A percentile compares a stretch with the other conserved stretches of the same genome.
These are phyloP conservation scores for Gossypium trilobum DNA, from an alignment of 441 rosid genomes.

Conservation along the genomic window DNA sequence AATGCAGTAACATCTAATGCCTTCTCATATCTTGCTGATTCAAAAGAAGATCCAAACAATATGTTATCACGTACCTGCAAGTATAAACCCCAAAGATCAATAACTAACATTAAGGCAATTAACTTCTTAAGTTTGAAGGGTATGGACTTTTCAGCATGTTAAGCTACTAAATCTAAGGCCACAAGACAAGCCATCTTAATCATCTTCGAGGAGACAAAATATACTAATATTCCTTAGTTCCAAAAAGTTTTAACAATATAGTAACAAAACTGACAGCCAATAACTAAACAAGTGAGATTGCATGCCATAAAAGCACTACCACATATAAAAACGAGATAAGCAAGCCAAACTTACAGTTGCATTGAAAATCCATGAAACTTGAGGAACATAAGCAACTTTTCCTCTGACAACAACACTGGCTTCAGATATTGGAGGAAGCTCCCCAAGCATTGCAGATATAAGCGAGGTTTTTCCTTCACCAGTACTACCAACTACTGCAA, in stretches of 20 bases:
- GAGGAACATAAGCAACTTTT: constrained; percentile 87
- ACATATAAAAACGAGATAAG: constrained; percentile 10
- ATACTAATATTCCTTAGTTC: neutral
- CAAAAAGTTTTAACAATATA: neutral
- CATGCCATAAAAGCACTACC: neutral
- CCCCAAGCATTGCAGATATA: constrained; percentile 91
- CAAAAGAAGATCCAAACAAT: constrained; percentile 67
- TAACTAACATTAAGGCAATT: constrained; percentile 1
- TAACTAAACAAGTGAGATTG: constrained; percentile 2
- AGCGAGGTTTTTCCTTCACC: constrained; percentile 99
- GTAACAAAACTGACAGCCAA: neutral
- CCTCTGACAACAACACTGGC: constrained; percentile 64
- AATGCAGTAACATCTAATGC: constrained; percentile 77
- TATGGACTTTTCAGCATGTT: neutral
- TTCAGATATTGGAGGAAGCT: constrained; percentile 62
- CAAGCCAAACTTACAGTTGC: constrained; percentile 60
- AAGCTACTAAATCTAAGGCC: neutral
- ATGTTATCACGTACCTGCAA: constrained; percentile 82
- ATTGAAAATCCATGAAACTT: constrained; percentile 97
- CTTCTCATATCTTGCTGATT: constrained; percentile 57
- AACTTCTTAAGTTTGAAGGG: constrained; percentile 5
- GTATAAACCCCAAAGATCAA: constrained; percentile 8
- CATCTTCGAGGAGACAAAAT: neutral
- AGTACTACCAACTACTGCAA: constrained; percentile 86
- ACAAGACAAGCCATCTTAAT: neutral